Evolutionary conservation across 2,329 filamentous ascomycete species (phyloP).

Genomic region (Aspergillus fumigatiaffinis): DNA sequence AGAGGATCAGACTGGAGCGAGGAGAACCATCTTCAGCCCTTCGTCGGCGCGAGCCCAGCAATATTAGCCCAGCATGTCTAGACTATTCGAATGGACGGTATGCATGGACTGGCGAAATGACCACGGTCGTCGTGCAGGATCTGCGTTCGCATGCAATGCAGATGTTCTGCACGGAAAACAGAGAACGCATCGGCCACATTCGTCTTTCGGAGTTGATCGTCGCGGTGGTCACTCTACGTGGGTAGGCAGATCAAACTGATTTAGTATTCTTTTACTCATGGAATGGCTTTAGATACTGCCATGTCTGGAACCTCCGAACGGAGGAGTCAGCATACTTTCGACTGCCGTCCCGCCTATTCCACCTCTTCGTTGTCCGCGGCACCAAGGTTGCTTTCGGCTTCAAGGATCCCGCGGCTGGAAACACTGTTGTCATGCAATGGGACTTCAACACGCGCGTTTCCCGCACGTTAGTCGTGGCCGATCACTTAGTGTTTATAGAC

Average conservation of each 20-base stretch:
- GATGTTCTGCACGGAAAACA: conserved; percentile 20
- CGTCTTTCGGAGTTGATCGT: conserved; percentile 20
- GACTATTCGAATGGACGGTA: conserved; percentile 19
- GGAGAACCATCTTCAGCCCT: conserved; percentile 16
- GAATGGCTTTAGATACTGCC: conserved; percentile 20
- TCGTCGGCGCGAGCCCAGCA: background rate
- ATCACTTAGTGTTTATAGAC: conserved; percentile 11
- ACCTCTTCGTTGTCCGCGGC: conserved; percentile 17
- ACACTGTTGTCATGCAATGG: conserved; percentile 19
- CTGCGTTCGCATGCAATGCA: conserved; percentile 8
- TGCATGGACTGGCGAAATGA: conserved; percentile 16
- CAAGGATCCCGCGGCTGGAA: background rate
- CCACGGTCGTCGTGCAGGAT: conserved; percentile 12
- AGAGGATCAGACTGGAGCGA: conserved; percentile 19
- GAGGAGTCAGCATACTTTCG: conserved; percentile 21
- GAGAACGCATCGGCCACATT: conserved; percentile 13
- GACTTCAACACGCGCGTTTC: conserved; percentile 13
- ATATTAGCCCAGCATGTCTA: conserved; percentile 2
- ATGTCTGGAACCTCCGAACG: conserved; percentile 27
- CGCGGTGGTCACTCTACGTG: conserved; percentile 16
- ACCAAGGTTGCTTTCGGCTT: conserved; percentile 20
- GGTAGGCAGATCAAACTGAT: conserved; percentile 15
- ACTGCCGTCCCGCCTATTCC: conserved; percentile 18
- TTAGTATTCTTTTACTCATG: background rate
- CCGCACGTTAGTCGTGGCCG: conserved; percentile 11